These are phyloP conservation scores for Myxozyma vanderwaltii DNA, from an alignment of 805 yeast genomes.

Conservation along the genomic window DNA sequence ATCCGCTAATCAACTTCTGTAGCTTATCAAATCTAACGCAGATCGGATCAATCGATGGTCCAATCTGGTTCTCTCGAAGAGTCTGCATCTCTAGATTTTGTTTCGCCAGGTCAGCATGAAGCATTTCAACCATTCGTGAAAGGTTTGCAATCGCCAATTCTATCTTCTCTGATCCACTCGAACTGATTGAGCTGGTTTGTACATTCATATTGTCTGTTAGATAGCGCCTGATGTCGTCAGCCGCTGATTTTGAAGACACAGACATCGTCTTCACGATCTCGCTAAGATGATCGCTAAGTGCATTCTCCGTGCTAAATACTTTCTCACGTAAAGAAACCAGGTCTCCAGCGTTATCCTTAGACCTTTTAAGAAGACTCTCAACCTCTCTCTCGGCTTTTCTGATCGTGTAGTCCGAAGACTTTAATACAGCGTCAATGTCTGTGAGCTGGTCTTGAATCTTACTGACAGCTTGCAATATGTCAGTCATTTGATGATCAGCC, in stretches of 20 bases:
- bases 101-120: background rate
- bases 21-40: background rate
- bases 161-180: background rate
- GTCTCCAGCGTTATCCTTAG: slow-evolving; percentile 45
- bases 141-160: background rate
- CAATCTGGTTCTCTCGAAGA: background rate
- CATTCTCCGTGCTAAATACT: slow-evolving; percentile 16
- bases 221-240: background rate
- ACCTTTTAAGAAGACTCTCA: slow-evolving; percentile 42
- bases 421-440: slow-evolving; percentile 40
- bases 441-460: slow-evolving; percentile 39
- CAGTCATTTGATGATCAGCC: slow-evolving; percentile 27
- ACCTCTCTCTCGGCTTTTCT: slow-evolving; percentile 42
- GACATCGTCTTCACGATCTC: background rate
- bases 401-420: slow-evolving; percentile 41
- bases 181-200: background rate
- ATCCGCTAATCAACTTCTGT: background rate
- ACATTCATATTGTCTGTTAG: background rate
- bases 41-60: background rate
- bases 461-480: slow-evolving; percentile 27
- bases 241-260: background rate
- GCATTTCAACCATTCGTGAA: background rate
- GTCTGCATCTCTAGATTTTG: background rate
- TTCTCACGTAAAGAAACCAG: slow-evolving; percentile 35
- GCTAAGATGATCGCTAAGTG: slow-evolving; percentile 1